Conservation (phyloP, 805 yeast genomes). For the Soucietia sequanensis region DNA sequence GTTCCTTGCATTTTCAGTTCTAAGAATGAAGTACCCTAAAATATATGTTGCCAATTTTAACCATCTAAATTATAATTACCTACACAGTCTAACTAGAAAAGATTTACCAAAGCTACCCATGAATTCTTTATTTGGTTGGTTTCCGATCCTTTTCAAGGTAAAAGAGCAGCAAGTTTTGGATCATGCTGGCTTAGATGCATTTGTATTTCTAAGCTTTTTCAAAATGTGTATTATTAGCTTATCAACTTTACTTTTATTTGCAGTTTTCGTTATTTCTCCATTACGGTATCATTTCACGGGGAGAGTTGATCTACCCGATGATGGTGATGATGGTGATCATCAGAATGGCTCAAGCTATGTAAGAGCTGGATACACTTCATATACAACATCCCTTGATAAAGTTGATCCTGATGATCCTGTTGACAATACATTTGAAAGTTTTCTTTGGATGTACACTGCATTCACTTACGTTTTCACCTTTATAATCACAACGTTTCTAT, state of each 20-base stretch:
- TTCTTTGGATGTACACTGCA: slow-evolving; percentile 81
- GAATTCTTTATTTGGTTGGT: slow-evolving; percentile 75
- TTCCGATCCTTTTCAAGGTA: slow-evolving; percentile 60
- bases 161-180: slow-evolving; percentile 77
- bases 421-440: slow-evolving; percentile 46
- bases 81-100: slow-evolving; percentile 43
- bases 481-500: slow-evolving; percentile 56
- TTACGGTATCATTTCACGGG: slow-evolving; percentile 83
- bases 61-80: slow-evolving; percentile 41
- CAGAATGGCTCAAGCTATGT: too few relatives aligned
- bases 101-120: slow-evolving; percentile 60
- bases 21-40: slow-evolving; percentile 74
- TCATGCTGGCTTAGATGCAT: slow-evolving; percentile 93
- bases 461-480: slow-evolving; percentile 86
- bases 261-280: slow-evolving; percentile 78
- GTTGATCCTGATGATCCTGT: slow-evolving; percentile 25
- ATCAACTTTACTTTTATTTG: slow-evolving; percentile 62
- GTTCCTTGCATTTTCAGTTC: slow-evolving; percentile 62
- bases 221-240: slow-evolving; percentile 78
- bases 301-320: slow-evolving; percentile 26
- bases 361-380: too few relatives aligned
- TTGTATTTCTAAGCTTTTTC: slow-evolving; percentile 87
- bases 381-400: too few relatives aligned
- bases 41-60: slow-evolving; percentile 79
- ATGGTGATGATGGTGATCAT: slow-evolving; percentile 4